These are phyloP conservation scores for Entoloma clypeatum DNA, from an alignment of 1,284 basidiomycete genomes.

Conservation along the genomic window DNA sequence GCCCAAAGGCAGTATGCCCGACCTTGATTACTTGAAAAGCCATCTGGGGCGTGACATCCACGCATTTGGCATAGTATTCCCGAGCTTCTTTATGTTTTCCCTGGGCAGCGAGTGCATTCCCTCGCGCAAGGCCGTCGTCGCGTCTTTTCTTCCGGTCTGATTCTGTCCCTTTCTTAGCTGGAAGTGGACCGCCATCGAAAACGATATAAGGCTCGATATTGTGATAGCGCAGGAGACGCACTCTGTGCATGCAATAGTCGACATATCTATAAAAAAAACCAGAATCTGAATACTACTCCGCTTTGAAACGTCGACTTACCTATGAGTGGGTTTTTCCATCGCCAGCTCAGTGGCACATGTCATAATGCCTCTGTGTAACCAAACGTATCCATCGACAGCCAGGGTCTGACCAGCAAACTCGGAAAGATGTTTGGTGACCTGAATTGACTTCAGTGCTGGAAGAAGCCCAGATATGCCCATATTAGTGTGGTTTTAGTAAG, in stretches of 20 bases:
- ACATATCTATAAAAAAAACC: slow-evolving; percentile 69
- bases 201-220: slow-evolving; percentile 90
- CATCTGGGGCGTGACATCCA: slow-evolving; percentile 97
- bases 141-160: slow-evolving; percentile 71
- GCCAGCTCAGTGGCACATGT: slow-evolving; percentile 90
- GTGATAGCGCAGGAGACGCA: slow-evolving; percentile 83
- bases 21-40: slow-evolving; percentile 97
- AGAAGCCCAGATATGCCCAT: slow-evolving; percentile 97
- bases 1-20: slow-evolving; percentile 16
- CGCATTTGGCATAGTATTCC: slow-evolving; percentile 85
- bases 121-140: slow-evolving; percentile 65
- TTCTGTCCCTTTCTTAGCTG: slow-evolving; percentile 92
- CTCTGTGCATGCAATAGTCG: slow-evolving; percentile 91
- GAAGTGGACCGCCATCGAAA: slow-evolving; percentile 94
- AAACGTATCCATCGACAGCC: slow-evolving; percentile 90
- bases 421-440: slow-evolving; percentile 72
- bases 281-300: not conserved
- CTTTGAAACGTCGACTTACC: slow-evolving; percentile 46
- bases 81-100: slow-evolving; percentile 80
- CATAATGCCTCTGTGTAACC: slow-evolving; percentile 95
- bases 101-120: slow-evolving; percentile 70
- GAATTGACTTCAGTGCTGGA: slow-evolving; percentile 89
- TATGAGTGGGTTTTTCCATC: slow-evolving; percentile 77
- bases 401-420: slow-evolving; percentile 81
- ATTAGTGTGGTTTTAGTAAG: slow-evolving; percentile 6